These are phyloP conservation scores for Neoarthrinium moseri DNA, from an alignment of 2,329 filamentous ascomycete genomes.

Conservation along the genomic window DNA sequence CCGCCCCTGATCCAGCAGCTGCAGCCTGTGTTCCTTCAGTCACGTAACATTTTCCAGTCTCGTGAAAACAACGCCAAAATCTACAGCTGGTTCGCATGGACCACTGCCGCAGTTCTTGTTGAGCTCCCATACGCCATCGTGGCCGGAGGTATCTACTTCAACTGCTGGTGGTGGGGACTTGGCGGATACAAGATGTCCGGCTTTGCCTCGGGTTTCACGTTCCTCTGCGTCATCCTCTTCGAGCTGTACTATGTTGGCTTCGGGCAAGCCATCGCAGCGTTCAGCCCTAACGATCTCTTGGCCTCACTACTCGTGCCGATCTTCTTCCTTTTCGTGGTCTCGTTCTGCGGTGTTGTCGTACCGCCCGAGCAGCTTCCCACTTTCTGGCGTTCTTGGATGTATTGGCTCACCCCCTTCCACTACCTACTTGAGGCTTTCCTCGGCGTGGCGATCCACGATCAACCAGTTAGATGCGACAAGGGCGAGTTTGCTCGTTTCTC, in stretches of 20 bases:
- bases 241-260: conserved; percentile 22
- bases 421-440: conserved; percentile 70
- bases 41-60: conserved; percentile 66
- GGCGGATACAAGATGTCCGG: conserved; percentile 48
- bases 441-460: conserved; percentile 61
- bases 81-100: conserved; percentile 74
- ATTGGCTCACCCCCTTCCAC: conserved; percentile 70
- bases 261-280: conserved; percentile 55
- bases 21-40: conserved; percentile 68
- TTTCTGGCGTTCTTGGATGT: conserved; percentile 71
- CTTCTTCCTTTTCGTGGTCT: conserved; percentile 69
- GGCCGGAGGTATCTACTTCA: conserved; percentile 63
- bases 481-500: conserved; percentile 66
- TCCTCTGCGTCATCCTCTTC: conserved; percentile 62
- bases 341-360: conserved; percentile 70
- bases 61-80: conserved; percentile 77
- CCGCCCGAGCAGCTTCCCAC: conserved; percentile 55
- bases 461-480: conserved; percentile 55
- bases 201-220: conserved; percentile 60
- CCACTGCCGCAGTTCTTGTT: conserved; percentile 61
- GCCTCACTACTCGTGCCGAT: conserved; percentile 66
- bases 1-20: conserved; percentile 76
- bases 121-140: conserved; percentile 71
- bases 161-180: conserved; percentile 58
- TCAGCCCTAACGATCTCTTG: conserved; percentile 65